These are phyloP conservation scores for Myxozyma udenii DNA, from an alignment of 805 yeast species.

Conservation along the genomic window DNA sequence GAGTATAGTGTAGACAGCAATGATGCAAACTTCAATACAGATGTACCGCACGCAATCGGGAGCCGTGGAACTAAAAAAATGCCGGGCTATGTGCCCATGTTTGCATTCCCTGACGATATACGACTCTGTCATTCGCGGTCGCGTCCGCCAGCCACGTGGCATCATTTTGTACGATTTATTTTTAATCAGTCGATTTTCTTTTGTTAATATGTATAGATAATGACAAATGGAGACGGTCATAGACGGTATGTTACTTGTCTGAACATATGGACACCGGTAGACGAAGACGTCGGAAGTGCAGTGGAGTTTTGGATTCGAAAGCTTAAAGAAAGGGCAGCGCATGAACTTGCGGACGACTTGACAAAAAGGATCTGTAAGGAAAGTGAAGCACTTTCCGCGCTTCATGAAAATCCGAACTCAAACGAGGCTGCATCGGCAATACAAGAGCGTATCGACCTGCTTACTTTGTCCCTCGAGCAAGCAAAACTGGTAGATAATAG, in stretches of 20 bases:
- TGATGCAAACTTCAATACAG: neutral
- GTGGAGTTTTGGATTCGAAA: constrained; percentile 23
- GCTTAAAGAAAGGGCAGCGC: constrained; percentile 16
- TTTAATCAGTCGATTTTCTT: neutral
- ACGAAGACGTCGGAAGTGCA: constrained; percentile 6
- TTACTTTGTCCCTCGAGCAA: neutral
- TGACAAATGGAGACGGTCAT: constrained; percentile 25
- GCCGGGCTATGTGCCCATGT: constrained; percentile 30
- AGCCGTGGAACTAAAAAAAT: neutral
- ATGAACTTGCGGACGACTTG: constrained; percentile 21
- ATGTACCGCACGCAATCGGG: neutral
- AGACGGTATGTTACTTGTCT: constrained; percentile 24
- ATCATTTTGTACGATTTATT: constrained; percentile 20
- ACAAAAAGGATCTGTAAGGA: constrained; percentile 6
- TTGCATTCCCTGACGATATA: constrained; percentile 29
- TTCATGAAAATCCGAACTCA: neutral
- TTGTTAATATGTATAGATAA: constrained; percentile 3
- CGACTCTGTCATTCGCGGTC: constrained; percentile 14
- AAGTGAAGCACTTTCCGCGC: neutral
- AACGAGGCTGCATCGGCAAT: neutral
- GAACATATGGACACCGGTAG: constrained; percentile 23
- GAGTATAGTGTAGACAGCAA: neutral
- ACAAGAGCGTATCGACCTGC: neutral
- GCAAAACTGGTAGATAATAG: constrained; percentile 2
- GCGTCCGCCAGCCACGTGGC: constrained; percentile 25